Evolutionary conservation across 2,329 filamentous ascomycete genomes (phyloP).

Genomic region (Ophiostoma triangulosporum): DNA sequence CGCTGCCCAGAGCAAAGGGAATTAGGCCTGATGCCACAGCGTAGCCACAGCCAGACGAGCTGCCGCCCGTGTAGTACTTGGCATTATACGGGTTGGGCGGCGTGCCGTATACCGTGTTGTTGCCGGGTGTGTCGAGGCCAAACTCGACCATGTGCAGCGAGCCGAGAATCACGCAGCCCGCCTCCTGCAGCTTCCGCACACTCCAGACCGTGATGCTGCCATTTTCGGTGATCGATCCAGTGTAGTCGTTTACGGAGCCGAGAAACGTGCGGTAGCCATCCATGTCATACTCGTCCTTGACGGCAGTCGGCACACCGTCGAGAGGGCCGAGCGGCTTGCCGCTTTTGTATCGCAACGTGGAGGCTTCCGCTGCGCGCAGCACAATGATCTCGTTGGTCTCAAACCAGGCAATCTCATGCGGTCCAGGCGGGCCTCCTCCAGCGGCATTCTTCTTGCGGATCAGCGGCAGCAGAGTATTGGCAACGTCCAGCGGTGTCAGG

Average conservation of each 20-base stretch:
- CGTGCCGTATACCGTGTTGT: conserved; percentile 60
- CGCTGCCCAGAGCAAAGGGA: conserved; percentile 57
- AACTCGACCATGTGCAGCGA: conserved; percentile 69
- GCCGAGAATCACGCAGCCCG: conserved; percentile 57
- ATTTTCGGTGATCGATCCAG: conserved; percentile 26
- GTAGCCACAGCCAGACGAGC: conserved; percentile 60
- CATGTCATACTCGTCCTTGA: conserved; percentile 67
- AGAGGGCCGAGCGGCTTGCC: conserved; percentile 47
- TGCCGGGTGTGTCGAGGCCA: conserved; percentile 61
- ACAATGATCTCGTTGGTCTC: conserved; percentile 29
- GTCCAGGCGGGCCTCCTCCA: conserved; percentile 23
- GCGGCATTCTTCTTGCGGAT: conserved; percentile 20
- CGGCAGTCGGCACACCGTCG: conserved; percentile 59
- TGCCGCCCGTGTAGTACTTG: conserved; percentile 63
- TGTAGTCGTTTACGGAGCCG: conserved; percentile 49
- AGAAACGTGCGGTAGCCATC: conserved; percentile 58
- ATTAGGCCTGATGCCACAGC: conserved; percentile 56
- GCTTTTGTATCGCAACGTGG: conserved; percentile 34
- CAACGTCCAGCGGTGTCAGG: conserved; percentile 33
- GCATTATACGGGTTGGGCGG: conserved; percentile 63
- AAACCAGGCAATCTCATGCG: conserved; percentile 31
- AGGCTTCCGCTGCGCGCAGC: conserved; percentile 29
- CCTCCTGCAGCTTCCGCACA: conserved; percentile 54
- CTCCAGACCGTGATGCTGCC: conserved; percentile 49
- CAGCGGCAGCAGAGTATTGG: conserved; percentile 29